phyloP scores from a whole-genome alignment of 768 basidiomycete genomes.

The Nidularia pulvinata region DNA sequence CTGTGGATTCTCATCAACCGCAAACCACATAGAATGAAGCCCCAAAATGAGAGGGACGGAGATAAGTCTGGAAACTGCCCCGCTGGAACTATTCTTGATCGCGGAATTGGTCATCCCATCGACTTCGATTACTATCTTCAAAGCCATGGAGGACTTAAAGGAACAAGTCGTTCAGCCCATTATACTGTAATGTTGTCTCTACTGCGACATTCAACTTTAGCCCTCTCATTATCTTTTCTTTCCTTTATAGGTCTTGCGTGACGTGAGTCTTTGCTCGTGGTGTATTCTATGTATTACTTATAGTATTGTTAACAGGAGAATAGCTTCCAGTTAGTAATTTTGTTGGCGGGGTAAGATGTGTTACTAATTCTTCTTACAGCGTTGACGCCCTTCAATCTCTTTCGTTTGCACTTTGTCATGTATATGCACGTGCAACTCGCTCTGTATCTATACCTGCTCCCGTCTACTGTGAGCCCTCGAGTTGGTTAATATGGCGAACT shows the following conservation, averaged over 20 bases:
- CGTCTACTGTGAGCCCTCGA: constrained; percentile 62
- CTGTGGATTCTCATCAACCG: background rate
- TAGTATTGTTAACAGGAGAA: constrained; percentile 28
- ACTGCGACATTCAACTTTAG: no score
- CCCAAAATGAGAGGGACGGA: constrained; percentile 30
- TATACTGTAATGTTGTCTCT: constrained; percentile 22
- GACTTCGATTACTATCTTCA: constrained; percentile 82
- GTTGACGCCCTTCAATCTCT: constrained; percentile 59
- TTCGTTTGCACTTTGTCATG: constrained; percentile 59
- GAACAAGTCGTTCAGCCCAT: constrained; percentile 61
- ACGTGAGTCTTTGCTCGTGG: constrained; percentile 8
- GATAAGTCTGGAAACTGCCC: constrained; percentile 72
- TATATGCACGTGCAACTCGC: constrained; percentile 73
- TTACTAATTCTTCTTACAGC: no score
- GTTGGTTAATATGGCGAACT: background rate
- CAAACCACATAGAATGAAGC: constrained; percentile 1
- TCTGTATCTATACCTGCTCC: constrained; percentile 85
- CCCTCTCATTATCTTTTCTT: no score
- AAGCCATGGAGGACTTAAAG: constrained; percentile 76
- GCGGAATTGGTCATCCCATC: constrained; percentile 65
- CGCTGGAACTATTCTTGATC: constrained; percentile 81
- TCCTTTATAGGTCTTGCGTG: constrained; percentile 29
- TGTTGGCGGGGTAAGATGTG: no score
- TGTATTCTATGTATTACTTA: background rate
- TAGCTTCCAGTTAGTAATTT: constrained; percentile 46